Evolutionary conservation across 352 stramenopile genomes (phyloP), one percentile per base, ranked within the genome.

Genomic region (Globisporangium lucens): DNA sequence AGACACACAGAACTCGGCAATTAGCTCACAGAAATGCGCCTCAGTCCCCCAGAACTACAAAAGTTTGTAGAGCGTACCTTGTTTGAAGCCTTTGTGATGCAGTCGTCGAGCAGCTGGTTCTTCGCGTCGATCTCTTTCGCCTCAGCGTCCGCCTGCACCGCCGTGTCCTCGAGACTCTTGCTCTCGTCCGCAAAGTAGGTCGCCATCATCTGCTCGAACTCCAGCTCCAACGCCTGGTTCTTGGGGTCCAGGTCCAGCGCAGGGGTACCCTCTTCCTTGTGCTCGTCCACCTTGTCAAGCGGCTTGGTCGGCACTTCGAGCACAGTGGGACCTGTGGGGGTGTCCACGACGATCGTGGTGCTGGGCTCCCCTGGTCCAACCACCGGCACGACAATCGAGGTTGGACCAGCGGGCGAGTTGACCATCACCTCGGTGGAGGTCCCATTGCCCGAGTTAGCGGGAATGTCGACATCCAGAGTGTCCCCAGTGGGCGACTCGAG

Each of bases 1-100:
- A 67, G 61, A 65, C 22, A 69, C 17, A 60, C 15, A 30, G 27
- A 66, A 4, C 20, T 17, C 6, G 4, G 20, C 38, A 47, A 13
- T 47, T 47, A 46, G 38, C 38, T 17, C 13, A 46, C 36, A 41
- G 36, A 41, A 41, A 41, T 15, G 12, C 13, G 20, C 38, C 4
- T 20, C 20, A 20, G 2, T 13, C 12, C 35, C 35, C 35, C 35
- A 38, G 10, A 38, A 38, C 12, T 12, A 46, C 13, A 46, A 0
- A 10, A 20, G 13, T 9, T 46, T 27, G 15, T 20, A 24, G 6
- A 13, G 7, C 46, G 46, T 76, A 83, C 78, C 76, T 83, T 83
- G 66, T 83, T 83, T 1, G 77, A 63, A 1, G 77, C 77, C 59
- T 74, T 59, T 22, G 76, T 35, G 60, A 87, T 83, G 56, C 79